These are phyloP conservation scores for Kluyveromyces siamensis DNA, from an alignment of 805 yeast species.

Conservation along the genomic window DNA sequence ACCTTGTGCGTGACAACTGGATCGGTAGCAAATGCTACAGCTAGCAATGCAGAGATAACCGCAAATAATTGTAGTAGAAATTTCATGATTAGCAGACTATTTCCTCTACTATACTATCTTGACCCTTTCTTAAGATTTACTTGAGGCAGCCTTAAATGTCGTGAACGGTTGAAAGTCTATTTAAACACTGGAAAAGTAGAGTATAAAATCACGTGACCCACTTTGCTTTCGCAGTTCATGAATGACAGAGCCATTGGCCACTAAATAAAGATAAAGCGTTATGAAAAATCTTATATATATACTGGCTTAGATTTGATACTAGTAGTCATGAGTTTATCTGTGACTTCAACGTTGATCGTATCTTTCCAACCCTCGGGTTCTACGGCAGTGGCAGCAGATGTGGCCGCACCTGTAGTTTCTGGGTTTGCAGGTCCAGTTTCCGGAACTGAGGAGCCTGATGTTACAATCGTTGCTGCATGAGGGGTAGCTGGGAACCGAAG, in stretches of 20 bases:
- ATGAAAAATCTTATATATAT: slow-evolving; percentile 12
- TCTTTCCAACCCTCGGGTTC: slow-evolving; percentile 6
- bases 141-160: too few relatives aligned
- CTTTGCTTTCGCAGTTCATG: too few relatives aligned
- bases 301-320: slow-evolving; percentile 27
- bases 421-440: slow-evolving; percentile 1
- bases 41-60: slow-evolving; percentile 10
- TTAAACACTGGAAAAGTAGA: too few relatives aligned
- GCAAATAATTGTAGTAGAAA: slow-evolving; percentile 8
- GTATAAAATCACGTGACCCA: too few relatives aligned
- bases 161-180: too few relatives aligned
- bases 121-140: too few relatives aligned
- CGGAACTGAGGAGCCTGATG: background rate
- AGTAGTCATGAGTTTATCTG: slow-evolving; percentile 23
- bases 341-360: slow-evolving; percentile 20
- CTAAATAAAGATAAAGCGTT: too few relatives aligned
- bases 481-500: background rate
- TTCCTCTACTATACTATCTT: background rate
- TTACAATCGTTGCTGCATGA: background rate
- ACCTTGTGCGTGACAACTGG: slow-evolving; percentile 62
- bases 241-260: too few relatives aligned
- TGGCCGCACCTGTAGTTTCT: slow-evolving; percentile 1
- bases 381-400: background rate
- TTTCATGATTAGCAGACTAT: slow-evolving; percentile 6
- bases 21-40: slow-evolving; percentile 16